Conservation (phyloP, 2,329 filamentous ascomycete species). For the Blastomyces emzantsi region DNA sequence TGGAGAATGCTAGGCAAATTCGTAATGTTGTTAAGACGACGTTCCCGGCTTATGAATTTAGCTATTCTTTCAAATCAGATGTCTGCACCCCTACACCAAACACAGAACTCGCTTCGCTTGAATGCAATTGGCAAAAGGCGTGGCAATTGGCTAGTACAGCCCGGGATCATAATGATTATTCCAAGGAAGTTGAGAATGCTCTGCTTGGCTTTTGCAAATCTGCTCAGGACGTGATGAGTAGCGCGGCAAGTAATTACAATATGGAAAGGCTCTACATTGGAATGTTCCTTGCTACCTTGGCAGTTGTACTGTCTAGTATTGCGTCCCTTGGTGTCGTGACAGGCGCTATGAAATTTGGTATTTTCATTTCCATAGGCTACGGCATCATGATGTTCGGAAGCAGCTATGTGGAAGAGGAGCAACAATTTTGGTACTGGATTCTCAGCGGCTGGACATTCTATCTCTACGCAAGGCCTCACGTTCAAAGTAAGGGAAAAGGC, state of each 20-base stretch:
- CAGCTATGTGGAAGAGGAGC: slow-evolving; percentile 96
- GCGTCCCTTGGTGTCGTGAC: slow-evolving; percentile 24
- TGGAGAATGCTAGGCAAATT: slow-evolving; percentile 74
- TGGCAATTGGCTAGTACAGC: slow-evolving; percentile 19
- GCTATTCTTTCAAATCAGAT: slow-evolving; percentile 18
- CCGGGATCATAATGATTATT: slow-evolving; percentile 7
- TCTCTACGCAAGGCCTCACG: slow-evolving; percentile 35
- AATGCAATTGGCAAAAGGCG: slow-evolving; percentile 57
- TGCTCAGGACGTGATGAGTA: slow-evolving; percentile 74
- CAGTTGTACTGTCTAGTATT: slow-evolving; percentile 34
- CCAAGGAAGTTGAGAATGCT: slow-evolving; percentile 21
- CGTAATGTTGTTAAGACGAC: slow-evolving; percentile 65
- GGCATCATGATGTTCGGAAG: slow-evolving; percentile 93
- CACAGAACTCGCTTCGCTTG: slow-evolving; percentile 47
- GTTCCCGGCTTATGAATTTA: slow-evolving; percentile 51
- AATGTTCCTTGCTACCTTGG: slow-evolving; percentile 32
- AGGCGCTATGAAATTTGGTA: slow-evolving; percentile 33
- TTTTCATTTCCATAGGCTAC: slow-evolving; percentile 53
- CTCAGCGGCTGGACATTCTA: slow-evolving; percentile 44
- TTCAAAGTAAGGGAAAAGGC: background rate
- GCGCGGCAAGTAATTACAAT: slow-evolving; percentile 88
- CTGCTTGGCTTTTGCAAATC: slow-evolving; percentile 52
- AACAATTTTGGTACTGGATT: slow-evolving; percentile 97
- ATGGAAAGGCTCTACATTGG: slow-evolving; percentile 42
- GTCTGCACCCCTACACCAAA: slow-evolving; percentile 20